These are phyloP conservation scores for Euphorbia schlechtendalii DNA, from an alignment of 441 rosid genomes.

Conservation along the genomic window DNA sequence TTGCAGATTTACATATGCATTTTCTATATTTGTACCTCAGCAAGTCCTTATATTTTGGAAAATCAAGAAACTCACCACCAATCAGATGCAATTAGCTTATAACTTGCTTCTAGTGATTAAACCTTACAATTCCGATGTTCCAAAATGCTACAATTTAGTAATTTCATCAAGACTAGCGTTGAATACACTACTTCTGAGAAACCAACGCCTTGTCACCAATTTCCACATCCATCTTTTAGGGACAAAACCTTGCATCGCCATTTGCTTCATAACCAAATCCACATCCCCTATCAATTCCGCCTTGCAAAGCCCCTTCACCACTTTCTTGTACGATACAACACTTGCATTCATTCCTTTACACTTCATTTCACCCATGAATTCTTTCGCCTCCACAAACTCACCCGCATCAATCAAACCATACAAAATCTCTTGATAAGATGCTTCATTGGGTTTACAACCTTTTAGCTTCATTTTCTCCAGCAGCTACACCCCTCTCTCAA, in stretches of 20 bases:
- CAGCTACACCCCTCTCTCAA: conserved; percentile 56
- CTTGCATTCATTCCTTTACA: conserved; percentile 49
- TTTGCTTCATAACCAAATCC: conserved; percentile 59
- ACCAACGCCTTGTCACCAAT: conserved; percentile 31
- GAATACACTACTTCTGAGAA: conserved; percentile 18
- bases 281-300: conserved; percentile 37
- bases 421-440: conserved; percentile 66
- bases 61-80: too few relatives aligned
- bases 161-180: conserved; percentile 20
- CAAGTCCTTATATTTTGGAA: too few relatives aligned
- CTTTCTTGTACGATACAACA: conserved; percentile 51
- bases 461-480: conserved; percentile 50
- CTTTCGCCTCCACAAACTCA: conserved; percentile 49
- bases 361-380: conserved; percentile 48
- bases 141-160: conserved; percentile 5
- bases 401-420: conserved; percentile 62
- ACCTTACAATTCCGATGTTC: neutral
- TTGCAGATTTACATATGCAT: neutral
- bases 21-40: too few relatives aligned
- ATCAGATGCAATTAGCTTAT: too few relatives aligned
- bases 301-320: conserved; percentile 53
- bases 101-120: neutral
- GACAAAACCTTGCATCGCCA: conserved; percentile 71
- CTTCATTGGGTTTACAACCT: conserved; percentile 66
- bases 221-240: conserved; percentile 75